Percentiles rank a stretch among this genome's conserved stretches.
Conservation (phyloP, 2,329 filamentous ascomycete species). For the Rutstroemia sp. region DNA sequence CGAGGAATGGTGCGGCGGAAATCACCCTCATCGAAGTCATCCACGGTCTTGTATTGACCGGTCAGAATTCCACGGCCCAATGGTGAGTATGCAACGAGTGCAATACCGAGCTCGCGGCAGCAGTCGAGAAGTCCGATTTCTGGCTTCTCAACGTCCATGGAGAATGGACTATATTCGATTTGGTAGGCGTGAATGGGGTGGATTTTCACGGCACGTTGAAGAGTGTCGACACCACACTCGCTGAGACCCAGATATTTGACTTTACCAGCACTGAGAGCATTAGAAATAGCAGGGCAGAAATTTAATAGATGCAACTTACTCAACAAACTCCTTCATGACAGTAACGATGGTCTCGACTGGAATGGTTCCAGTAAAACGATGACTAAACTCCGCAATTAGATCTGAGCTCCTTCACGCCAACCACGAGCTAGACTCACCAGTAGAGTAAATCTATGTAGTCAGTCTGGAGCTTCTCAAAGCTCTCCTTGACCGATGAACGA, state of each 20-base stretch:
- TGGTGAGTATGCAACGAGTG: slow-evolving; percentile 30
- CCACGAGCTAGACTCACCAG: neutral
- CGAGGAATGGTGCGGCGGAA: slow-evolving; percentile 37
- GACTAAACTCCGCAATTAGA: slow-evolving; percentile 12
- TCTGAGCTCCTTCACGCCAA: neutral
- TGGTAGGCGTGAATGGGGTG: slow-evolving; percentile 43
- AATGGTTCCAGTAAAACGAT: slow-evolving; percentile 31
- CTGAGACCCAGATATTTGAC: slow-evolving; percentile 50
- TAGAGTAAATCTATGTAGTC: slow-evolving; percentile 12
- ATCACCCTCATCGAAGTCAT: slow-evolving; percentile 12
- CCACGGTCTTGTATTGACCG: slow-evolving; percentile 26
- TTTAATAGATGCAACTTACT: neutral
- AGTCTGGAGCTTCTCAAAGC: slow-evolving; percentile 8
- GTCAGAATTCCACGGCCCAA: slow-evolving; percentile 42
- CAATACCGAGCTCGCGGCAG: slow-evolving; percentile 43
- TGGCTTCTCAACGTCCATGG: slow-evolving; percentile 48
- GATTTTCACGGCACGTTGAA: slow-evolving; percentile 43
- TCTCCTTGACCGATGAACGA: slow-evolving; percentile 8
- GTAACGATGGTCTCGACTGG: slow-evolving; percentile 36
- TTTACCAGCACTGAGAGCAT: slow-evolving; percentile 41
- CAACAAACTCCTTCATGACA: slow-evolving; percentile 17
- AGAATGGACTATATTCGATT: slow-evolving; percentile 45
- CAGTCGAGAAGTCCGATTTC: slow-evolving; percentile 41
- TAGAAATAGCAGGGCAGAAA: slow-evolving; percentile 19
- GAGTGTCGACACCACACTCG: slow-evolving; percentile 40